Base-by-base conservation (phyloP, 2,329 filamentous ascomycete genomes). In the Botrytis pseudocinerea region DNA sequence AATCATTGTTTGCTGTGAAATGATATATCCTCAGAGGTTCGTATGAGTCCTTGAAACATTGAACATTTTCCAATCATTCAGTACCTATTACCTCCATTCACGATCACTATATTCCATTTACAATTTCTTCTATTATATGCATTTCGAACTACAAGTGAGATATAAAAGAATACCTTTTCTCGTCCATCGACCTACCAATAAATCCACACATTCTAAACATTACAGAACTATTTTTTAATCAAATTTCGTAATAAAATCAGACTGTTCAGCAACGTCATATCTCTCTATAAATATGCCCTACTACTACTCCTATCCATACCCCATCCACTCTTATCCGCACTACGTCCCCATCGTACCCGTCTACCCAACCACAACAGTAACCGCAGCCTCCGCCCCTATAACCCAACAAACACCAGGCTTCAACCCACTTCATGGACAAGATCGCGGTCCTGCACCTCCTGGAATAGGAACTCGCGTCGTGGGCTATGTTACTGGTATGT, bases 91-190 rank as follows among this genome's bases (percentile, higher is more conserved):
- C 9, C 8, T 20, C n/a, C 59, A 61, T 42, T 63, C 38, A 42
- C 60, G 16, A 42, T 42, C 14, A 57, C 32, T 57, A 1, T 3
- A 18, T 28, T 28, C 6, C n/a, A 8, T 44, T 63, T 25, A 35
- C 7, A 20, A 20, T 10, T 10, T 44, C 6, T 8, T 16, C 3
- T 4, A 32, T 32, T 3, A 14, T 7, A 1, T 0, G 25, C 1
- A 28, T 8, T 12, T 12, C 5, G 6, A 28, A n/a, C 32, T 66
- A 18, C 7, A 54, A 28, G 64, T 40, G 25, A 35, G 18, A 35
- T 40, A 66, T 42, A 68, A 54, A 66, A 28, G 46, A 40, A 64
- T 9, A 32, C 16, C 16, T 1, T 40, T 25, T 54, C 35, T 54
- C 35, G 22, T 28, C 16, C 2, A 9, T 5, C 7, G 7, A 3